Base-by-base conservation (phyloP, 495 filamentous ascomycete genomes). In the Talaromyces nanjingensis region DNA sequence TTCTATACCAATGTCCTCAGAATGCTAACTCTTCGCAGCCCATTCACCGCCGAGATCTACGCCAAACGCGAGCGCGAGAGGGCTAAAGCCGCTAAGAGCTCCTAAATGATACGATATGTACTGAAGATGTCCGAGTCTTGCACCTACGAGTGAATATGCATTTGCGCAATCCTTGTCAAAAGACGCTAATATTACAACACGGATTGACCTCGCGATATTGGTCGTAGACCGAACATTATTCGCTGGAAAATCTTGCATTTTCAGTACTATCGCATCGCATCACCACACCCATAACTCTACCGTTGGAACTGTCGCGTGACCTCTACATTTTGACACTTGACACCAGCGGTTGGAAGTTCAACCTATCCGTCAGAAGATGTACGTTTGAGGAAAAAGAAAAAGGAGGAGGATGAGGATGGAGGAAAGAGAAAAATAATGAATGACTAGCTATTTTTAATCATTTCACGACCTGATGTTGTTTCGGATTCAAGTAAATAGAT, bases 31-130 rank as follows among this genome's bases (percentile, higher is more conserved):
- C 6, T 65, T 58, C 42, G 22, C 68, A 88, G 86, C 80, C 93
- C 93, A n/a, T 98, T 98, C 77, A 98, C 94, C 34, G 85, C 85
- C 1, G 90, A 84, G 65, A 98, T 98, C 66, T 98, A 98, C 75
- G 89, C 88, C 62, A 96, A 96, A 86, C 87, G 94, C 45, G 78
- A 81, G 65, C 78, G 78, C 25, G 74, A 79, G 67, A 76, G 74
- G 33, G 72, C 75, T 18, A 79, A 79, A 62, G 71, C 71, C 64
- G 73, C 76, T 67, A 79, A 80, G 72, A 66, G 66, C 62, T 73
- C 72, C 67, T 81, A 76, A 71, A 65, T n/a, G 16, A 18, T 24
- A 20, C 16, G 18, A 20, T 20, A 49, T 3, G 3, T 49, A 49
- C 45, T 49, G 45, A 49, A 49, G 2, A 20, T 49, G 45, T 9